These are phyloP conservation scores for Phytophthora uliginosa DNA, from an alignment of 352 stramenopile species.

Conservation along the genomic window DNA sequence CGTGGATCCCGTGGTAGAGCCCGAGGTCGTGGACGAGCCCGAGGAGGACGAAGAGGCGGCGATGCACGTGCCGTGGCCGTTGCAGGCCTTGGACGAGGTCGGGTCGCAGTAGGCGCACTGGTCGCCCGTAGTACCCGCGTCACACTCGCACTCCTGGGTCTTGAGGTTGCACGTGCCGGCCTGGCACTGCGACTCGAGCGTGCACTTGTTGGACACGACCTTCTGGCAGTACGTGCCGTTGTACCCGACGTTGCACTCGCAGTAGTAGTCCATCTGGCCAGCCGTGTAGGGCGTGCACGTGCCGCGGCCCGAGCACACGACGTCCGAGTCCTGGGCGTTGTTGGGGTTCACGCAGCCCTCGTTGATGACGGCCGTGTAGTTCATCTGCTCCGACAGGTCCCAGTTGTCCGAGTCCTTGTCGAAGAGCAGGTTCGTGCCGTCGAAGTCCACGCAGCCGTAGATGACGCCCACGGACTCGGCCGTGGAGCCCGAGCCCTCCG, in stretches of 20 bases:
- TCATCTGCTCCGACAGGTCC: constrained; percentile 61
- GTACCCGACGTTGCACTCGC: constrained; percentile 82
- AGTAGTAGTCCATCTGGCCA: constrained; percentile 66
- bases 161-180: constrained; percentile 73
- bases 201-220: constrained; percentile 80
- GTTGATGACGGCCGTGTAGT: constrained; percentile 67
- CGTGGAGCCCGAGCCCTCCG: constrained; percentile 40
- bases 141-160: constrained; percentile 74
- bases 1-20: constrained; percentile 34
- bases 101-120: constrained; percentile 82
- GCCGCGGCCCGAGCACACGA: constrained; percentile 83
- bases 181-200: constrained; percentile 68
- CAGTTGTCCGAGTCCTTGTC: constrained; percentile 57
- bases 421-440: constrained; percentile 69
- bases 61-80: constrained; percentile 65
- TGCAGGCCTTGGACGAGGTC: constrained; percentile 60
- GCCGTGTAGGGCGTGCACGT: constrained; percentile 62
- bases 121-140: constrained; percentile 65
- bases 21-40: constrained; percentile 32
- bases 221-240: constrained; percentile 83
- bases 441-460: constrained; percentile 86
- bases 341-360: constrained; percentile 73
- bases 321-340: constrained; percentile 59
- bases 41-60: constrained; percentile 34
- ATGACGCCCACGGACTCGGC: constrained; percentile 61